Base-by-base conservation (phyloP, 345 rosid genomes). In the Populus euphratica region DNA sequence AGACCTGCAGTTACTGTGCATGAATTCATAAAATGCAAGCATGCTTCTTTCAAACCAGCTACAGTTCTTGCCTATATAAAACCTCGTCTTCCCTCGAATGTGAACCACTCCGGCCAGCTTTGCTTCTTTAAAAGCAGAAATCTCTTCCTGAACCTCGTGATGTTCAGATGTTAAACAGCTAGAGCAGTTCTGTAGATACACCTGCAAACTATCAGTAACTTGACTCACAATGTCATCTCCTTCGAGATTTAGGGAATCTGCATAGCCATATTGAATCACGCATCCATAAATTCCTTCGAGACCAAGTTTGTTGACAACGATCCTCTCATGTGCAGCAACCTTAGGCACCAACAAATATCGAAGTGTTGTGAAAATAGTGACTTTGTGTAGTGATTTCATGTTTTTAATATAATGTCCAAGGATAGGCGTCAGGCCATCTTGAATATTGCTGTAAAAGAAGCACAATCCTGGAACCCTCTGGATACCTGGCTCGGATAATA, bases 391-490 rank as follows among this genome's bases (percentile, higher is more conserved):
- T 25, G 97, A 92, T 67, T 90, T 90, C 89, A 89, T 81, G 78
- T 90, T 94, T 82, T 94, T 91, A 5, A 93, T 81, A 76, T 87
- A 91, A 73, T 91, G 97, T 66, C 94, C 92, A 10, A 90, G 91
- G 72, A 94, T 78, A 63, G 91, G 97, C 67, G 97, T 91, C 79
- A 91, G 81, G 8, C 97, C 97, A 50, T 90, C 90, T 70, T 93
- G 97, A 52, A 90, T 87, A 44, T 94, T 91, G 21, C 98, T 89
- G 88, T 93, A 94, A 72, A 94, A 91, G 79, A 94, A 92, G 77
- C 97, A 93, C 68, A 91, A 63, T 35, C 97, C 98, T 0, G 94
- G 90, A 77, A 91, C 97, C 63, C 97, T 80, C 77, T 90, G 95
- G 67, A 93, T 86, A 4, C 88, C 89, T 4, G 93, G 93, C 33